Percentiles rank a stretch among this genome's conserved stretches.
phyloP scores from a whole-genome alignment of 768 basidiomycete genomes.

The Sistotremastrum suecicum region DNA sequence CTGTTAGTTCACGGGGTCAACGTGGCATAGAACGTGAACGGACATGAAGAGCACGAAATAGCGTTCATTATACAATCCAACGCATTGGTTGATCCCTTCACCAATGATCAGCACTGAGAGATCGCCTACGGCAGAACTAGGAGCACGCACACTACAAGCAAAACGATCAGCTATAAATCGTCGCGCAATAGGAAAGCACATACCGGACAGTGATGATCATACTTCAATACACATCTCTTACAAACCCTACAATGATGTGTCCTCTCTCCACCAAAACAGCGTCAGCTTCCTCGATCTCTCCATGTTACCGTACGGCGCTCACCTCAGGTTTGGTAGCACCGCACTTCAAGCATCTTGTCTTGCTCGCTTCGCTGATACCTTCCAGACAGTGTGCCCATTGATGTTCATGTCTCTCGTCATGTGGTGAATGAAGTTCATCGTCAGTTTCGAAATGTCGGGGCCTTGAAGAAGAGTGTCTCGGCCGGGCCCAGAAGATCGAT shows the following conservation, averaged over 20 bases:
- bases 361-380: constrained; percentile 39
- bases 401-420: constrained; percentile 8
- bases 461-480: no score
- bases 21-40: constrained; percentile 12
- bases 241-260: constrained; percentile 90
- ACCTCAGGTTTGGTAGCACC: constrained; percentile 65
- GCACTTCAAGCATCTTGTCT: constrained; percentile 58
- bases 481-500: no score
- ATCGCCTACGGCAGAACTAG: neutral
- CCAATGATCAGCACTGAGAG: neutral
- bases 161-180: neutral
- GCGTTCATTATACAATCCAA: constrained; percentile 88
- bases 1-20: neutral
- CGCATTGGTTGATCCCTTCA: constrained; percentile 96
- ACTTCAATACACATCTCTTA: constrained; percentile 79
- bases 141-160: constrained; percentile 24
- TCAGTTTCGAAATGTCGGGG: no score
- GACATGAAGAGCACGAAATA: constrained; percentile 95
- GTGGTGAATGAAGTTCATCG: no score
- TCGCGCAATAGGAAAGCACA: constrained; percentile 18
- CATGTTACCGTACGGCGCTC: constrained; percentile 15
- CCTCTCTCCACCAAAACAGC: constrained; percentile 35
- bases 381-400: constrained; percentile 18
- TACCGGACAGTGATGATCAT: constrained; percentile 85
- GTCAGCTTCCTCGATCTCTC: neutral